Base-by-base conservation (phyloP, 2,329 filamentous ascomycete species). In the Rhynchosporium secalis region DNA sequence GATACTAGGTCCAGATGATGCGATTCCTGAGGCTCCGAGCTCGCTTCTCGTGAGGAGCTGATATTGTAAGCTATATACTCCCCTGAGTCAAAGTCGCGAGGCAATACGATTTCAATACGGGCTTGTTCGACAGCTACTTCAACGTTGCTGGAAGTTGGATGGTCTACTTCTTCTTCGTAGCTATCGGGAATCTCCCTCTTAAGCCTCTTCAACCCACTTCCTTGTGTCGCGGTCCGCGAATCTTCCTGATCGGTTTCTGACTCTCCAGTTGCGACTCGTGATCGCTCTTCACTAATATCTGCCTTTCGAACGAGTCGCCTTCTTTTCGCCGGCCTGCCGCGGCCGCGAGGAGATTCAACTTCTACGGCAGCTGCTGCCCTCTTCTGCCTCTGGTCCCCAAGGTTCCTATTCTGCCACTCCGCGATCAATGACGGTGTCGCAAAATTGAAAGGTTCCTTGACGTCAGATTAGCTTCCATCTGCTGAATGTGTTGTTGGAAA, bases 151-250 rank as follows among this genome's bases (percentile, higher is more conserved):
- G 48, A 60, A 6, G 6, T 31, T 33, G 33, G 20, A 15, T 51
- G 8, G 28, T n/a, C 29, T 26, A 38, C 26, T n/a, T 66, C 65
- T 28, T 69, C 65, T 58, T 71, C 68, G 68, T 70, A 70, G 36
- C 64, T 69, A 63, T 72, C 69, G 41, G 65, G 66, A 13, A 72
- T 70, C 51, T 70, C 69, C 15, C 43, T 46, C n/a, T 46, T n/a
- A 4, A 26, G n/a, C 43, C n/a, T 8, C 26, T 26, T 3, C 43
- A 26, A 28, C 43, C n/a, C 43, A 46, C 15, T n/a, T n/a, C 26
- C 63, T 46, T 62, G 60, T 38, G 60, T 65, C 15, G 59, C 61
- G 10, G 59, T 47, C 47, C 62, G 62, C 38, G 62, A 63, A 48
- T 49, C 62, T 13, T 60, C 59, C 15, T 55, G 58, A 6, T 61